Base-by-base conservation (phyloP, 2,329 filamentous ascomycete genomes). In the Pseudogymnoascus sp. region DNA sequence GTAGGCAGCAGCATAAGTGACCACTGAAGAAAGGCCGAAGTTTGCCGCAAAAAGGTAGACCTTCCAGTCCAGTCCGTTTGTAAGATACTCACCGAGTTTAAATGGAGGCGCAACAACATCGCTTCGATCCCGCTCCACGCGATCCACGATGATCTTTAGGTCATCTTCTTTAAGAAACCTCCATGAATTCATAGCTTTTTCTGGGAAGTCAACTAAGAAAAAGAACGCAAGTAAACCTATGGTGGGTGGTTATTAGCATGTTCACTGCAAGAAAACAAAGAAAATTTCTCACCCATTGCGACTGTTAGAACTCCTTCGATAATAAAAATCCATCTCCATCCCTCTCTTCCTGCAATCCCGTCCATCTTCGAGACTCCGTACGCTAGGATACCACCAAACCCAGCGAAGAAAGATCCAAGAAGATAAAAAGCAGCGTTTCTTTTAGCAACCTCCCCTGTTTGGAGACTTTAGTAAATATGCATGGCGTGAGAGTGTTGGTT, bases 1-100 rank as follows among this genome's bases (percentile, higher is more conserved):
- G 73, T 88, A 92, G 2, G 87, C 86, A 5, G 93, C 79, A 0
- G 88, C 84, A 71, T 93, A 92, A 1, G 81, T 81, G 54, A 89
- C 81, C 13, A 87, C 88, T 0, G 88, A 90, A 3, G 82, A 81
- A 73, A 82, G 84, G 75, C 85, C 84, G 69, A 81, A 81, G 68
- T 85, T 78, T 66, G 85, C 66, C 64, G 78, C 82, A 66, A 84
- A 86, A 0, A 73, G 76, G 84, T 84, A 87, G 63, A 85, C 75
- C 70, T 81, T 81, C 76, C 74, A 79, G 73, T 85, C 80, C 1
- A 67, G 62, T 1, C 76, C 79, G 21, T 76, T 74, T n/a, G 70
- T 61, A 10, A 82, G 65, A 68, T 83, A 83, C 59, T 73, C 75
- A 5, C 61, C 58, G 4, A 80, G 54, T 26, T 77, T 74, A 66